phyloP scores from a whole-genome alignment of 1,284 basidiomycete genomes.

The Kalmanozyma brasiliensis region DNA sequence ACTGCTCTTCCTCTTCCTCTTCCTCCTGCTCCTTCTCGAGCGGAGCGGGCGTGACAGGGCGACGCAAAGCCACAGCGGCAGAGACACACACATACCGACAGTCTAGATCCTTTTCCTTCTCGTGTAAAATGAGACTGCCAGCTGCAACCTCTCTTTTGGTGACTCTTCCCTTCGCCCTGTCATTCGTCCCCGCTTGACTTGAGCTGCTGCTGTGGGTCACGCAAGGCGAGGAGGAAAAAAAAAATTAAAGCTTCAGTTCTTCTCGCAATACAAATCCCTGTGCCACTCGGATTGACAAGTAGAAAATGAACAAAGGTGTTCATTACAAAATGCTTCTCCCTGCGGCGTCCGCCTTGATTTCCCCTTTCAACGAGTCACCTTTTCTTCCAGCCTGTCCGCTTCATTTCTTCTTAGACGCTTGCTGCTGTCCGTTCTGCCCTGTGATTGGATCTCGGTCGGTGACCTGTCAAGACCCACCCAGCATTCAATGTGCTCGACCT shows the following conservation, averaged over 20 bases:
- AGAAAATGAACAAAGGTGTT: not conserved
- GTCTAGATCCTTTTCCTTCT: conserved; percentile 5
- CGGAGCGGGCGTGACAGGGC: conserved; percentile 34
- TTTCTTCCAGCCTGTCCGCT: conserved; percentile 1
- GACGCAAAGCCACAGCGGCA: conserved; percentile 11
- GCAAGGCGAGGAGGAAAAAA: not conserved
- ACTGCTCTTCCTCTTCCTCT: not conserved
- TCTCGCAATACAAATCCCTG: not conserved
- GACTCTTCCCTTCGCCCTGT: conserved; percentile 33
- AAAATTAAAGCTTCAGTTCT: not conserved
- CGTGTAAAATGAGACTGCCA: no score
- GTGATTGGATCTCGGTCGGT: conserved; percentile 16
- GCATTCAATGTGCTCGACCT: no score
- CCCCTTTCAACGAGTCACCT: conserved; percentile 12
- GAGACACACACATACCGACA: conserved; percentile 13
- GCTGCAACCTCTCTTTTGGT: no score
- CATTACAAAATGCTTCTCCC: no score
- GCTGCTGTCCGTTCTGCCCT: no score
- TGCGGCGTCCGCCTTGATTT: conserved; percentile 3
- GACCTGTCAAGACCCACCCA: not conserved
- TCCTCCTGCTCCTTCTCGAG: not conserved
- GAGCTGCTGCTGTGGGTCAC: not conserved
- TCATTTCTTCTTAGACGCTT: not conserved
- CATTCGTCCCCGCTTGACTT: conserved; percentile 21
- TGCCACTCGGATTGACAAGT: not conserved